Evolutionary conservation across 192 early-diverging fungal genomes (phyloP).

Genomic region (Martensiomyces pterosporus): DNA sequence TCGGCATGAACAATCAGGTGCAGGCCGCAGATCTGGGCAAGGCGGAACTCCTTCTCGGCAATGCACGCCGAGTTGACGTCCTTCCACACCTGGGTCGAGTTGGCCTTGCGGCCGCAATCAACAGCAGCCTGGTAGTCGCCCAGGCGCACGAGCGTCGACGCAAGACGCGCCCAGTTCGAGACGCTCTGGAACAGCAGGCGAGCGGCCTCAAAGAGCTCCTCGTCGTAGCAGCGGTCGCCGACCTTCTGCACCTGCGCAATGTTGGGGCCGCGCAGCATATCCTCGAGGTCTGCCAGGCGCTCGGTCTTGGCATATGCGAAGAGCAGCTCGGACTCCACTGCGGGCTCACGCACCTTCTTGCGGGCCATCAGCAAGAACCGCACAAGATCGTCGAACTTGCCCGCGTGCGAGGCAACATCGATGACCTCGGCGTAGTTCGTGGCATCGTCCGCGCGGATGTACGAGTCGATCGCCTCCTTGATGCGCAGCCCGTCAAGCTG

Average conservation of each 20-base stretch:
- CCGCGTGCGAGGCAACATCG: constrained; percentile 67
- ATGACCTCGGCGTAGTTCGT: constrained; percentile 89
- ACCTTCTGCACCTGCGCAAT: constrained; percentile 89
- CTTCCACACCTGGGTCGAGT: constrained; percentile 98
- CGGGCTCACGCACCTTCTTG: constrained; percentile 89
- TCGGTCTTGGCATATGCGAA: constrained; percentile 96
- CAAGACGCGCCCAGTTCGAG: constrained; percentile 95
- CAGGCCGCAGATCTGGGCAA: constrained; percentile 98
- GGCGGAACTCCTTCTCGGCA: constrained; percentile 87
- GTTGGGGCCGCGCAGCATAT: constrained; percentile 89
- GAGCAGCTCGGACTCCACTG: constrained; percentile 92
- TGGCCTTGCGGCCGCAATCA: constrained; percentile 98
- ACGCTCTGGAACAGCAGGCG: constrained; percentile 93
- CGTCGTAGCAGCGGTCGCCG: constrained; percentile 94
- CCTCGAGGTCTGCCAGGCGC: constrained; percentile 86
- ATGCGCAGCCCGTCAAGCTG: constrained; percentile 87
- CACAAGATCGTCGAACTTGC: constrained; percentile 92
- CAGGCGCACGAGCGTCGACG: constrained; percentile 93
- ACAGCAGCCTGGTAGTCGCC: constrained; percentile 95
- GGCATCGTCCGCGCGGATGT: constrained; percentile 92
- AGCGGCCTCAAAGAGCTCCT: constrained; percentile 88
- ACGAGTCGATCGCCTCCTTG: constrained; percentile 96
- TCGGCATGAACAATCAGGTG: constrained; percentile 96
- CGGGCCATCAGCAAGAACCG: constrained; percentile 95
- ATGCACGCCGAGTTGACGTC: constrained; percentile 97